Conservation (phyloP, 345 rosid species). For the Turnera subulata region DNA sequence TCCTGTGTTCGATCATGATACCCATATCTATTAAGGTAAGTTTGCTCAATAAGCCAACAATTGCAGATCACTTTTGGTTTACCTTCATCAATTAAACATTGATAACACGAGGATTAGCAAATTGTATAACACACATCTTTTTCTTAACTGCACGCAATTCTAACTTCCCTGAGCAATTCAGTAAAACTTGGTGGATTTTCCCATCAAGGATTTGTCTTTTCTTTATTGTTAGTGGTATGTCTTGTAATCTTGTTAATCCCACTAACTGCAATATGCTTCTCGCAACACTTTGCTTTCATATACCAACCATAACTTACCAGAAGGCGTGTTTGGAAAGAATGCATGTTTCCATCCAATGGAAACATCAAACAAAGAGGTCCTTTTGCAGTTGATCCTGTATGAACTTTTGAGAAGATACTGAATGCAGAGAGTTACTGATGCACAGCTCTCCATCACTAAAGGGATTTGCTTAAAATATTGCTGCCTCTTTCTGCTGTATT, state of each 20-base stretch:
- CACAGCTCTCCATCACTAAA: too few relatives aligned
- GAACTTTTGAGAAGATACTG: neutral
- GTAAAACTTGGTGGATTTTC: neutral
- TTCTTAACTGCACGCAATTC: neutral
- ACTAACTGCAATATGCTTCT: too few relatives aligned
- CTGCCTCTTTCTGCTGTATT: too few relatives aligned
- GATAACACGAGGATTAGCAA: neutral
- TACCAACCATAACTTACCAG: too few relatives aligned
- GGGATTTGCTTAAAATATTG: too few relatives aligned
- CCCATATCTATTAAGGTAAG: constrained; percentile 95
- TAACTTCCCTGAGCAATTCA: too few relatives aligned
- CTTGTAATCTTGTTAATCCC: too few relatives aligned
- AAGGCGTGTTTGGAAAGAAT: too few relatives aligned
- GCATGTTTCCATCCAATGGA: too few relatives aligned
- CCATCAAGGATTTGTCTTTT: neutral
- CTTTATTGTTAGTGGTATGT: neutral
- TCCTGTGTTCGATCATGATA: constrained; percentile 98
- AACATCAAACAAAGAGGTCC: neutral
- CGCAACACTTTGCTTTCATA: too few relatives aligned
- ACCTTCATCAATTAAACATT: too few relatives aligned
- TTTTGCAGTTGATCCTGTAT: neutral
- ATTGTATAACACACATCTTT: neutral
- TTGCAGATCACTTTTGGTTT: neutral
- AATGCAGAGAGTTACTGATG: neutral
- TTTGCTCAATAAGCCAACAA: neutral